Percentiles rank a stretch among this genome's conserved stretches.
Evolutionary conservation across 2,329 filamentous ascomycete species (phyloP).

Genomic region (Hymenoscyphus fructigenus): DNA sequence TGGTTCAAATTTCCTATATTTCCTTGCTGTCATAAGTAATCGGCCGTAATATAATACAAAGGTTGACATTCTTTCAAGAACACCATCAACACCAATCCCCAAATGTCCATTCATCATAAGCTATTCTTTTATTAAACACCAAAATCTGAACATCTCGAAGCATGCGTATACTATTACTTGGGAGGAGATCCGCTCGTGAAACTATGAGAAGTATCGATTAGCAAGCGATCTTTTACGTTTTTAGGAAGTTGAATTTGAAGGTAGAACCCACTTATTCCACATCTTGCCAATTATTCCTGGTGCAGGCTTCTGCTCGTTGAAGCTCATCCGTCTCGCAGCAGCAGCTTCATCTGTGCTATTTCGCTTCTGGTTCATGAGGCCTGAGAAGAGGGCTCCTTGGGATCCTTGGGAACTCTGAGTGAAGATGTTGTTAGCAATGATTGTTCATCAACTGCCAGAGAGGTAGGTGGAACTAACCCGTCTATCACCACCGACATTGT

Average conservation of each 20-base stretch:
- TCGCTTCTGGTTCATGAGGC: slow-evolving; percentile 46
- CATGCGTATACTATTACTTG: background rate
- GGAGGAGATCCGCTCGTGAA: slow-evolving; percentile 18
- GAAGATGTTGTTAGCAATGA: background rate
- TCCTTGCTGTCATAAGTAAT: too few relatives aligned
- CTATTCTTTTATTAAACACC: background rate
- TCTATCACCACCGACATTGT: slow-evolving; percentile 26
- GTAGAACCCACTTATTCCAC: slow-evolving; percentile 35
- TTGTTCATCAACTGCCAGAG: background rate
- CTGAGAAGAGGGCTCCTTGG: slow-evolving; percentile 34
- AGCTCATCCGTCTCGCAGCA: slow-evolving; percentile 42
- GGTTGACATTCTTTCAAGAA: background rate
- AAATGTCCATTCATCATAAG: background rate
- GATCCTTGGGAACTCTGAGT: slow-evolving; percentile 13
- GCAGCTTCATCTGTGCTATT: slow-evolving; percentile 39
- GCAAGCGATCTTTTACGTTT: background rate
- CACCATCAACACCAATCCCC: background rate
- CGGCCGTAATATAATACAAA: background rate
- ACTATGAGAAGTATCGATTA: slow-evolving; percentile 10
- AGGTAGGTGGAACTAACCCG: slow-evolving; percentile 23
- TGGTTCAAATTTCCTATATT: too few relatives aligned
- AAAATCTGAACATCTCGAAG: background rate
- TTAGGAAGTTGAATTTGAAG: background rate
- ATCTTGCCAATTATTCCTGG: slow-evolving; percentile 38
- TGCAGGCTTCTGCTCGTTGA: slow-evolving; percentile 43